Conservation (phyloP, 2,329 filamentous ascomycete genomes). For the Venturia oleaginea region DNA sequence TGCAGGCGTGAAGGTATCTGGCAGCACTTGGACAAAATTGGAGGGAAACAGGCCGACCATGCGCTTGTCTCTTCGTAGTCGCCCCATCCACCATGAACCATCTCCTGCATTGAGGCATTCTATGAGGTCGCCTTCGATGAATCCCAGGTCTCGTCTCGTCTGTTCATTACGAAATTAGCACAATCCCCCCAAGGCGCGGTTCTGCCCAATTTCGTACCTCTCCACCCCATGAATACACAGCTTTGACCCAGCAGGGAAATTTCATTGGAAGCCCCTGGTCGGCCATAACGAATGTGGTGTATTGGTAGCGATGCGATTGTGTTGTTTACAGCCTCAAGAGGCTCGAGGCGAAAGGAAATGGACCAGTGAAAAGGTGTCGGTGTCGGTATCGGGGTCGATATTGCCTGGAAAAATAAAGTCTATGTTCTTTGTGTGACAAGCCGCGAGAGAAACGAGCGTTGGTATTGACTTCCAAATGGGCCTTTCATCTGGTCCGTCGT, state of each 20-base stretch:
- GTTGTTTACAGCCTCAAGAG: conserved; percentile 2
- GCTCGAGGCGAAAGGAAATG: background rate
- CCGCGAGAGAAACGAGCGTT: background rate
- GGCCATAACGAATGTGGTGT: conserved; percentile 1
- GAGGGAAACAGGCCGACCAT: conserved; percentile 91
- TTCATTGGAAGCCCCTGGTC: conserved; percentile 45
- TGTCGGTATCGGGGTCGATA: background rate
- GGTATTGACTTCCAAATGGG: background rate
- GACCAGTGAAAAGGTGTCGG: background rate
- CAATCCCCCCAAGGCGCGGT: conserved; percentile 17
- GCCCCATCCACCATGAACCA: conserved; percentile 96
- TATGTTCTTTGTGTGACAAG: background rate
- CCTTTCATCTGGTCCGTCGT: background rate
- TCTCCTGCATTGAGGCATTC: conserved; percentile 97
- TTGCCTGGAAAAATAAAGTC: background rate
- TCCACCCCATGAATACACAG: conserved; percentile 88
- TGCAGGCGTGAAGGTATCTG: conserved; percentile 70
- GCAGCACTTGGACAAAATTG: conserved; percentile 90
- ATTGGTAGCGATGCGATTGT: background rate
- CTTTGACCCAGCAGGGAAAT: conserved; percentile 87
- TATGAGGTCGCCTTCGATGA: conserved; percentile 95
- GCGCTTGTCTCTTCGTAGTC: conserved; percentile 78
- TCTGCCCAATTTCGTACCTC: conserved; percentile 39
- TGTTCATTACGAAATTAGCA: conserved; percentile 18
- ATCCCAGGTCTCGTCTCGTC: conserved; percentile 89